phyloP scores from a whole-genome alignment of 2,329 filamentous ascomycete species.

The Ophiostoma sp. region DNA sequence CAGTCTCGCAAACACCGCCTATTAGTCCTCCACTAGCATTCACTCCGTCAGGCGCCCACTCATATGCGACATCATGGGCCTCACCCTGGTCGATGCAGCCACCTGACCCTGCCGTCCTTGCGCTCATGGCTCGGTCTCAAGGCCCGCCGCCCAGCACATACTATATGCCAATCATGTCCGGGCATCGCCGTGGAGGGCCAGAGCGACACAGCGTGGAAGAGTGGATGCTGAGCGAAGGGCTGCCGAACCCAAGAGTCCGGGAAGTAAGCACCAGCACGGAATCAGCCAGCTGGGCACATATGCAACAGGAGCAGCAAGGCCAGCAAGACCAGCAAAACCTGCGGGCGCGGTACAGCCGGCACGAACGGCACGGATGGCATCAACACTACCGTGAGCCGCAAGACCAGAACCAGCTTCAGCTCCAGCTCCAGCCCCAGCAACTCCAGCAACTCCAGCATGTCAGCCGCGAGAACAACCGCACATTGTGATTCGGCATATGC shows the following conservation, averaged over 20 bases:
- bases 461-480: no score
- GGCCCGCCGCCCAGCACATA: background rate
- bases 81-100: background rate
- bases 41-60: background rate
- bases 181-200: background rate
- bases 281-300: background rate
- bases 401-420: background rate
- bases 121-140: background rate
- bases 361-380: background rate
- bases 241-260: background rate
- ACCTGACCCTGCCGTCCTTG: background rate
- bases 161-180: background rate
- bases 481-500: no score
- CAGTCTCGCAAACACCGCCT: background rate
- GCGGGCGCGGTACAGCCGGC: background rate
- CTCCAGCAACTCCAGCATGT: no score
- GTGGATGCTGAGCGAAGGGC: background rate
- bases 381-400: background rate
- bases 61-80: background rate
- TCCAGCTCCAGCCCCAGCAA: background rate
- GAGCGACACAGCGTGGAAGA: background rate
- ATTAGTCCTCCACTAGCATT: background rate
- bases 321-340: background rate
- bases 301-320: background rate
- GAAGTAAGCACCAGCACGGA: conserved; percentile 7